Base-by-base conservation (phyloP, 2,329 filamentous ascomycete species). In the Fusarium mexicanum region DNA sequence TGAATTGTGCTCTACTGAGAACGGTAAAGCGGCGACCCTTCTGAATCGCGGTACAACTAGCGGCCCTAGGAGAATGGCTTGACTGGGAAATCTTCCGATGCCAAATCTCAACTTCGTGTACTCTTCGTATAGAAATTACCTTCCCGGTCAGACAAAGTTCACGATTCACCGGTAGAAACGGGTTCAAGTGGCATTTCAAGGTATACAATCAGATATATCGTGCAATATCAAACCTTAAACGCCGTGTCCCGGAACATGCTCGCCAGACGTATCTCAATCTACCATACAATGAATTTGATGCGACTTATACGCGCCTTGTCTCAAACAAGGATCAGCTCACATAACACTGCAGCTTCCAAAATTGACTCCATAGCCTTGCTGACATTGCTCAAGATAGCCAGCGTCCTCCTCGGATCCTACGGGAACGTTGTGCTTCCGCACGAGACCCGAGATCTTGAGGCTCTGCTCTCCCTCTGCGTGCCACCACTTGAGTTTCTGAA, bases 401-500 rank as follows among this genome's bases (percentile, higher is more conserved):
- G 91, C 89, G 57, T 95, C 93, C 67, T 94, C 93, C 10, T 90
- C 90, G 8, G 87, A 88, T 4, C 88, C 90, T 48, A 87, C 84
- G 8, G 85, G 84, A 60, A 85, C 83, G 75, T 89, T 91, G 75
- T 89, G 87, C 75, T 86, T 91, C 77, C 92, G 89, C 77, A 93
- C 90, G 26, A 94, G 84, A 0, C 96, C 96, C 26, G 89, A 91
- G 14, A 98, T 87, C 71, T 89, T 93, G 62, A 99, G 87, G 54
- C 85, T 91, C 83, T 98, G 96, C 75, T 95, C 91, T 5, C 96
- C 96, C 64, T 92, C 92, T 2, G 90, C 90, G 83, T 99, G 95
- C 95, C 96, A 98, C 96, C 96, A 99, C 76, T 90, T 90, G 72
- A 99, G 84, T 73, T 89, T 89, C 84, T 98, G 96, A 69, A 94